Percentiles rank a stretch among this genome's conserved stretches.
phyloP scores from a whole-genome alignment of 257 asterid species.

The Voacanga thouarsii region DNA sequence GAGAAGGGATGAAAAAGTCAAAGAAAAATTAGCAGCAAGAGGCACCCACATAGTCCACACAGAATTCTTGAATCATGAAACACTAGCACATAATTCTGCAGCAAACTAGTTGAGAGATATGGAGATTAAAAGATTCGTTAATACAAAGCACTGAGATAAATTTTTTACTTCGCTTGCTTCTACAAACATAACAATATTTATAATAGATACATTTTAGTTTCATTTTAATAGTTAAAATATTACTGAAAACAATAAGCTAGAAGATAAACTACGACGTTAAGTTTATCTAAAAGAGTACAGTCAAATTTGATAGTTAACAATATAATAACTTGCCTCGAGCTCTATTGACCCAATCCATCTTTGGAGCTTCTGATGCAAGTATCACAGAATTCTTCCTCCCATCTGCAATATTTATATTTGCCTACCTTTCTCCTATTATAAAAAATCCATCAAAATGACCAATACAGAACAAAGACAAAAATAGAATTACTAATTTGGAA shows the following conservation, averaged over 20 bases:
- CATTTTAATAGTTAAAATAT: not conserved
- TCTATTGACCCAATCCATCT: conserved; percentile 76
- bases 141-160: too few relatives aligned
- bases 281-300: not conserved
- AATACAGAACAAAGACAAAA: not conserved
- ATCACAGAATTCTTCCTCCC: conserved; percentile 66
- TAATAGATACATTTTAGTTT: not conserved
- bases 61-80: not conserved
- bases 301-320: not conserved
- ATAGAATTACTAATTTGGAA: not conserved
- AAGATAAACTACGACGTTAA: not conserved
- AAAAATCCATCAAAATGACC: not conserved
- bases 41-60: not conserved
- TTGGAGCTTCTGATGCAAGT: conserved; percentile 90
- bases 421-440: conserved; percentile 80
- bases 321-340: conserved; percentile 58
- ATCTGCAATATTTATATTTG: conserved; percentile 75
- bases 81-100: not conserved
- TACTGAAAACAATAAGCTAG: not conserved
- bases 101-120: not conserved
- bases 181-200: not conserved
- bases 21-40: not conserved
- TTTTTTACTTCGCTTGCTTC: not conserved
- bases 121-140: not conserved
- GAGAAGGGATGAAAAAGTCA: not conserved